Evolutionary conservation across 2,329 filamentous ascomycete genomes (phyloP), one percentile per base, ranked within the genome.

Genomic region (Fusarium chaquense): DNA sequence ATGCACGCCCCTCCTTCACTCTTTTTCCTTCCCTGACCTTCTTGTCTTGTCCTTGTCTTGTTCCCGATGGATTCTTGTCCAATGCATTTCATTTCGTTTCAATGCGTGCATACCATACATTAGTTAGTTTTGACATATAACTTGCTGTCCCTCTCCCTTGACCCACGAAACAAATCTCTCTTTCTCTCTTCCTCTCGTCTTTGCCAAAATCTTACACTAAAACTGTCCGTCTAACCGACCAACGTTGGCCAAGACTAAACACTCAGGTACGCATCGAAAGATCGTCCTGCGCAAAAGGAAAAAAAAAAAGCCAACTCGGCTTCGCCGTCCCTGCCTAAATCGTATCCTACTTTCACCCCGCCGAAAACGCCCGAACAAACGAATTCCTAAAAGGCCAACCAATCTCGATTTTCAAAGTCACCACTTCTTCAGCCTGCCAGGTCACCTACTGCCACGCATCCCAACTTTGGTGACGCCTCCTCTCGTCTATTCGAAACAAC

Each of bases 361-460:
- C 73, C 73, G 71, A 75, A 59, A 74, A 71, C 73, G 73, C 73
- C 73, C 73, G 71, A 75, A 9, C 56, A 65, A 52, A 61, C 58
- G 65, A 63, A 65, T 53, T 56, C 51, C 56, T 53, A 40, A 40
- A 51, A 51, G 49, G 35, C 35, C 57, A 33, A 43, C 64, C 51
- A 59, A 52, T 53, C 58, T 58, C 50, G 30, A 20, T 38, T 49
- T 58, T 22, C 30, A 20, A 40, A 49, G 24, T 32, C 47, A 35
- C 30, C 24, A 38, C 51, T 49, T 49, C 3, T 46, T 22, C n/a
- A n/a, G 30, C 35, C 41, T 52, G 20, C 43, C 44, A 51, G 33
- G 41, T 44, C 24, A 40, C 16, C 26, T 20, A 9, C 44, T 46
- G 26, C 28, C 44, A 46, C 44, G 12, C 28, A 46, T 32, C 20